Evolutionary conservation across 352 stramenopile species (phyloP).

Genomic region (Pythium diclinum): DNA sequence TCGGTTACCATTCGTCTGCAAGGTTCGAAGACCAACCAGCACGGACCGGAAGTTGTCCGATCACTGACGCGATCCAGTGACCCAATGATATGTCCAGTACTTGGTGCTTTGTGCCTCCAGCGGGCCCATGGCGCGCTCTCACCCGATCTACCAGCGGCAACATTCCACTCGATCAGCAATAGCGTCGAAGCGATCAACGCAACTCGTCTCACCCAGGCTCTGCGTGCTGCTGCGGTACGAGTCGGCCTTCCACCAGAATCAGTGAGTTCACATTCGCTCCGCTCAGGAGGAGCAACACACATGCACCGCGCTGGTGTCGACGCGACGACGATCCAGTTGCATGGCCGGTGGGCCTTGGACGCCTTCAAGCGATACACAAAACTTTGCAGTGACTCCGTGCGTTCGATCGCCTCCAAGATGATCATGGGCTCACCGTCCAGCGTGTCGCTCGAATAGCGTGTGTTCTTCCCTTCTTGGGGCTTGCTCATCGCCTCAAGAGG

Average conservation of each 20-base stretch:
- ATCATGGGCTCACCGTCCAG: not conserved
- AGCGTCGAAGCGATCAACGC: too few relatives aligned
- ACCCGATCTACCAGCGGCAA: not conserved
- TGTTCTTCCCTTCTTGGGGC: not conserved
- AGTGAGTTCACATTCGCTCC: slow-evolving; percentile 2
- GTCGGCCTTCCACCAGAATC: not conserved
- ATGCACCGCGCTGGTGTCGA: slow-evolving; percentile 9
- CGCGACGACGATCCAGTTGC: slow-evolving; percentile 8
- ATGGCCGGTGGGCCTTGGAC: slow-evolving; percentile 34
- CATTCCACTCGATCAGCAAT: not conserved
- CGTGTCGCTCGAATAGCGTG: not conserved
- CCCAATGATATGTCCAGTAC: not conserved
- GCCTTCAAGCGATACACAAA: slow-evolving; percentile 31
- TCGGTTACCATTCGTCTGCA: not conserved
- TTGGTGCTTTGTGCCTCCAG: slow-evolving; percentile 2
- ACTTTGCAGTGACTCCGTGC: slow-evolving; percentile 1
- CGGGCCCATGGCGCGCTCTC: not conserved
- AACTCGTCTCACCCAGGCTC: too few relatives aligned
- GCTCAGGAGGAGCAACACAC: slow-evolving; percentile 6
- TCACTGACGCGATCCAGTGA: not conserved
- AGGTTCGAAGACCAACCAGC: slow-evolving; percentile 9
- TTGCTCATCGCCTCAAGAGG: not conserved
- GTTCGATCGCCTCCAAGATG: not conserved
- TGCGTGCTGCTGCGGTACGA: not conserved
- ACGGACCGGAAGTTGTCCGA: not conserved